Evolutionary conservation across 495 filamentous ascomycete species (phyloP).

Genomic region (Apiosordaria backusii): DNA sequence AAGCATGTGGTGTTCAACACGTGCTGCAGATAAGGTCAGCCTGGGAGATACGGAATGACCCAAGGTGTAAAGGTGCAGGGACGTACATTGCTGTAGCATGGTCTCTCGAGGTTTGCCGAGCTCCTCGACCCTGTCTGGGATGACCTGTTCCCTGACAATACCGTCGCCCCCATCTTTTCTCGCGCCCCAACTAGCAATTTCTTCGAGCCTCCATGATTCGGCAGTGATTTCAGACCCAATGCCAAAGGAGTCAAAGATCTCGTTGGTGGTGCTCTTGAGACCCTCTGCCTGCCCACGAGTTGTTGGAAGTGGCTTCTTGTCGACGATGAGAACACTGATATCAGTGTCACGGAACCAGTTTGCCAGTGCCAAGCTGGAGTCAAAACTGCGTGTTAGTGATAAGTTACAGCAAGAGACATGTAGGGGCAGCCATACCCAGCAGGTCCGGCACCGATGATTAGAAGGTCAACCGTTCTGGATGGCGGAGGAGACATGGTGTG

Average conservation of each 20-base stretch:
- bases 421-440: slow-evolving; percentile 46
- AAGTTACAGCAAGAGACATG: not conserved
- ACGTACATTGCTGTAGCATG: slow-evolving; percentile 19
- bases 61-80: too few species aligned
- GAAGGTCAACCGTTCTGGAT: slow-evolving; percentile 39
- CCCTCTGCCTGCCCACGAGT: slow-evolving; percentile 21
- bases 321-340: slow-evolving; percentile 18
- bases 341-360: slow-evolving; percentile 21
- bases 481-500: not conserved
- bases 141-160: slow-evolving; percentile 21
- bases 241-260: slow-evolving; percentile 23
- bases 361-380: slow-evolving; percentile 16
- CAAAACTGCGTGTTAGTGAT: not conserved
- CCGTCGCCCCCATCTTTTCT: slow-evolving; percentile 10
- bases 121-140: slow-evolving; percentile 19
- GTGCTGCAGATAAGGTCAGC: slow-evolving; percentile 47
- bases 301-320: slow-evolving; percentile 18
- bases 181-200: slow-evolving; percentile 21
- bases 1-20: slow-evolving; percentile 38
- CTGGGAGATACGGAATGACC: not conserved
- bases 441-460: slow-evolving; percentile 67
- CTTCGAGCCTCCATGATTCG: slow-evolving; percentile 24
- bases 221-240: slow-evolving; percentile 15
- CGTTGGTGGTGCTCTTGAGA: slow-evolving; percentile 22
- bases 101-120: slow-evolving; percentile 20